Percentiles rank a stretch among this genome's conserved stretches.
These are phyloP conservation scores for Mimosa bimucronata DNA, from an alignment of 306 rosid genomes.

Conservation along the genomic window DNA sequence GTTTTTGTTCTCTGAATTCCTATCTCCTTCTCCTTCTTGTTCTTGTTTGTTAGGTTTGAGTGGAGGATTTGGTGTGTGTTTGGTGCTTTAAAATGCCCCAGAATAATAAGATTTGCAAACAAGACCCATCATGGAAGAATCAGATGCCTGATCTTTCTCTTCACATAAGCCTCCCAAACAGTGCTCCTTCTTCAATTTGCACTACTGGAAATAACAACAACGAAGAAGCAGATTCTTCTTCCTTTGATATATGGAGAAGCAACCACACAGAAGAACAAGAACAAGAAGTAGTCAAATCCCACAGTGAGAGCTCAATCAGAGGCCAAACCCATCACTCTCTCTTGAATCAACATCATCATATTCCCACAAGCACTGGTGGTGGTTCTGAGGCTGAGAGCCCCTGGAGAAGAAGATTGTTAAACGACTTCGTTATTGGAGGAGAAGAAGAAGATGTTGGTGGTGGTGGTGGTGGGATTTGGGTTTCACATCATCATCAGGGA, in stretches of 20 bases:
- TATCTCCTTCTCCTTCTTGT: neutral
- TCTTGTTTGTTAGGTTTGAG: neutral
- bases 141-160: conserved; percentile 89
- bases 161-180: conserved; percentile 74
- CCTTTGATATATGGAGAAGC: conserved; percentile 45
- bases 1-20: conserved; percentile 29
- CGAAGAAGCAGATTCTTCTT: conserved; percentile 43
- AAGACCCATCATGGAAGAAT: conserved; percentile 45
- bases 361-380: conserved; percentile 23
- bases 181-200: conserved; percentile 58
- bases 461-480: conserved; percentile 26
- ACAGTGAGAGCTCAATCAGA: conserved; percentile 54
- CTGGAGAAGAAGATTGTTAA: conserved; percentile 37
- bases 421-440: conserved; percentile 19
- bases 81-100: conserved; percentile 43
- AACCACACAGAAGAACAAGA: conserved; percentile 26
- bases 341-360: conserved; percentile 21
- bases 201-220: conserved; percentile 14
- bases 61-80: neutral
- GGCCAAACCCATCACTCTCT: conserved; percentile 51
- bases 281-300: conserved; percentile 41
- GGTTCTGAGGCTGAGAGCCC: conserved; percentile 55
- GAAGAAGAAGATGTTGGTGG: neutral
- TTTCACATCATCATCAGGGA: conserved; percentile 40
- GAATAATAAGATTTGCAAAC: conserved; percentile 37